Base-by-base conservation (phyloP, 768 basidiomycete species). In the Floccularia luteovirens region DNA sequence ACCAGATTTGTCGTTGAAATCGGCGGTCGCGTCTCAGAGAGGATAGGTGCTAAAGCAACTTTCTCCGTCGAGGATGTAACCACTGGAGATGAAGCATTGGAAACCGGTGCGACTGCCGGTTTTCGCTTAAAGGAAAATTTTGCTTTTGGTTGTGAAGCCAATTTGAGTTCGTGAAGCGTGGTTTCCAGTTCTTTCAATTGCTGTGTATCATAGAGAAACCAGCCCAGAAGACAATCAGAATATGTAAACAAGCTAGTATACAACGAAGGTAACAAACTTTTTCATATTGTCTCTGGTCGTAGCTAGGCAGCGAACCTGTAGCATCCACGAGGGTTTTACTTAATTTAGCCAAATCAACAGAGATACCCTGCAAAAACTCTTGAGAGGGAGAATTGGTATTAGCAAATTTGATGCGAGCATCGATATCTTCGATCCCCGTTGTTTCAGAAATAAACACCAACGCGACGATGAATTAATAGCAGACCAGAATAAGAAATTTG, bases 231-330 rank as follows among this genome's bases (percentile, higher is more conserved):
- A n/a, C n/a, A n/a, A n/a, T n/a, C n/a, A n/a, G n/a, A 25, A 20
- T 12, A 38, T 28, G 4, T 16, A 12, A 14, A 20, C 16, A 31
- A 21, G 39, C 37, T 27, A 31, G 23, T 14, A 24, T 8, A 35
- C 8, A 8, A 35, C 10, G 8, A 10, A 35, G 3, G 36, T 10
- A 13, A 13, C 11, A 38, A 12, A 24, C 36, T n/a, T 22, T 38
- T 55, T 83, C 82, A 52, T 71, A 82, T 51, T 79, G 79, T 39
- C 79, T 70, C 52, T 83, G 86, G 56, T 88, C 84, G 52, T 86
- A 87, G 27, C 70, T 64, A 3, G 86, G 81, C 32, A 90, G 60
- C 42, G 70, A 75, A 5, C 71, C 70, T 6, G 74, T 76, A 4
- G 80, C 84, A 53, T 79, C 82, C 4, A 69, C 63, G 13, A 90